Conservation (phyloP, 257 asterid genomes). For the Handroanthus guayacan region DNA sequence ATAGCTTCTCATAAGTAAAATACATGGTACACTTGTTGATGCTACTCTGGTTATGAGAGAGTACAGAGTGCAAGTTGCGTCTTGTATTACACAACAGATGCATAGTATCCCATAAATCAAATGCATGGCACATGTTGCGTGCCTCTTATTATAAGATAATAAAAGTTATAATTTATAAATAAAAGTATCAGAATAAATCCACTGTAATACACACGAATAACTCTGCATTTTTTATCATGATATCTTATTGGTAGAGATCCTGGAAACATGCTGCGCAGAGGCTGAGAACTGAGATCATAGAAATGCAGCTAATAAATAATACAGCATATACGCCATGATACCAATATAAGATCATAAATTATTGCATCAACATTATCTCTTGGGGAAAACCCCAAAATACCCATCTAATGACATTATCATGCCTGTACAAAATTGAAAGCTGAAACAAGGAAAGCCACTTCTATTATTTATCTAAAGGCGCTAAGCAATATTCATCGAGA, state of each 20-base stretch:
- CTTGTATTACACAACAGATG: not conserved
- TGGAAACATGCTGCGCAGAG: not conserved
- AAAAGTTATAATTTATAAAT: not conserved
- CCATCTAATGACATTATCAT: not conserved
- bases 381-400: not conserved
- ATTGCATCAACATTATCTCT: not conserved
- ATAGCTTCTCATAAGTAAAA: not conserved
- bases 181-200: not conserved
- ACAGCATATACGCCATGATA: not conserved
- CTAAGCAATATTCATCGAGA: not conserved
- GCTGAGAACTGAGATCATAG: not conserved
- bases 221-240: not conserved
- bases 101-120: not conserved
- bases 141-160: not conserved
- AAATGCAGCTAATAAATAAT: constrained; percentile 2
- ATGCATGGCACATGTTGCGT: not conserved
- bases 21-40: not conserved
- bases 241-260: not conserved
- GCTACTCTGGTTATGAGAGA: not conserved
- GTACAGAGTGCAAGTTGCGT: not conserved
- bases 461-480: constrained; percentile 6
- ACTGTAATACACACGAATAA: not conserved
- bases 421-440: not conserved
- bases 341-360: not conserved
- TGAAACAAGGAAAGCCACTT: not conserved